phyloP scores from a whole-genome alignment of 1,139 yeast genomes.

The Blastobotrys indianensis region DNA sequence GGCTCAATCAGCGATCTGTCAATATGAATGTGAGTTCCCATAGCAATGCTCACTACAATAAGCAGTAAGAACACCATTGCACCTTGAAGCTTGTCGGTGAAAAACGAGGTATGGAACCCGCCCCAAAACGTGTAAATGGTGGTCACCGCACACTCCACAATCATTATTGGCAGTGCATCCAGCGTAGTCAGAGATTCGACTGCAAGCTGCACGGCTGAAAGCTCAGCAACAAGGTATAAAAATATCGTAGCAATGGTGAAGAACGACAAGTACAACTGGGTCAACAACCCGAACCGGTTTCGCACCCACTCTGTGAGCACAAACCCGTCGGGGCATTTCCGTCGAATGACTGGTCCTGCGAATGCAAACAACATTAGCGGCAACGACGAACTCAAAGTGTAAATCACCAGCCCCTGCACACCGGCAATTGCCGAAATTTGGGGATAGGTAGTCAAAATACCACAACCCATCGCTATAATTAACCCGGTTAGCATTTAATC shows the following conservation, averaged over 20 bases:
- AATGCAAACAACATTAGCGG: conserved; percentile 80
- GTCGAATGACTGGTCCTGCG: conserved; percentile 75
- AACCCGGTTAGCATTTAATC: conserved; percentile 8
- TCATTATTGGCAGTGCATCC: conserved; percentile 73
- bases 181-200: conserved; percentile 73
- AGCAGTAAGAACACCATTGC: conserved; percentile 59
- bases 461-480: conserved; percentile 76
- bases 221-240: conserved; percentile 81
- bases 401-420: conserved; percentile 79
- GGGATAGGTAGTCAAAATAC: conserved; percentile 78
- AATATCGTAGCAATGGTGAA: conserved; percentile 84
- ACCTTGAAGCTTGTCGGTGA: conserved; percentile 89
- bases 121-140: conserved; percentile 84
- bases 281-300: conserved; percentile 64
- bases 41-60: conserved; percentile 69
- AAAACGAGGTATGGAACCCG: conserved; percentile 82
- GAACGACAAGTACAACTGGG: conserved; percentile 70
- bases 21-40: conserved; percentile 71
- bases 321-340: conserved; percentile 82
- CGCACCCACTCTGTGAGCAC: conserved; percentile 94
- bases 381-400: conserved; percentile 72
- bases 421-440: conserved; percentile 85
- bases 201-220: conserved; percentile 72
- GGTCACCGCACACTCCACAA: conserved; percentile 83
- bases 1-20: conserved; percentile 58